Conservation (phyloP, 371 early-diverging fungal species). For the Coemansia sp. region DNA sequence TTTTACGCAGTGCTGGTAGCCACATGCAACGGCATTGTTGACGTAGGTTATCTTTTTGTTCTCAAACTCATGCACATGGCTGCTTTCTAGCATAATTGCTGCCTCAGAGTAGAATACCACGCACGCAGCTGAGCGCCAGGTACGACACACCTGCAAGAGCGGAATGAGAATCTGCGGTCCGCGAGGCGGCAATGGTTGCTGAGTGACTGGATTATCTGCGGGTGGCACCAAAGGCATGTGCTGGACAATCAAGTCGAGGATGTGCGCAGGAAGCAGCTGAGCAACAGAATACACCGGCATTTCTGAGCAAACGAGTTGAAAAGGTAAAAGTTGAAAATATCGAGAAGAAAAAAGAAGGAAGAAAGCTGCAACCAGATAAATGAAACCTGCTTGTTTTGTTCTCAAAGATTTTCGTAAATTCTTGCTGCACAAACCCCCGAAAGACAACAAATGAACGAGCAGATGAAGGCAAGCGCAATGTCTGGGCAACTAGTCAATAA, state of each 20-base stretch:
- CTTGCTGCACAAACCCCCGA: too few relatives aligned
- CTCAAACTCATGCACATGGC: not conserved
- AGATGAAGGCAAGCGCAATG: too few relatives aligned
- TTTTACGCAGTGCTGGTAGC: not conserved
- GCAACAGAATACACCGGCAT: not conserved
- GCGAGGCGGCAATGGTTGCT: not conserved
- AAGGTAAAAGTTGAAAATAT: too few relatives aligned
- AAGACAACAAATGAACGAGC: too few relatives aligned
- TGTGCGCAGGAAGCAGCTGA: not conserved
- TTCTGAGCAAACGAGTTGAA: not conserved
- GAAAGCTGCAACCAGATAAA: too few relatives aligned
- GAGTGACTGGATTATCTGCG: not conserved
- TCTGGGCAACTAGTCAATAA: too few relatives aligned
- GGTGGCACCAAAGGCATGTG: not conserved
- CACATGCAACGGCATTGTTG: not conserved
- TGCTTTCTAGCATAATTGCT: not conserved
- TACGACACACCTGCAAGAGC: not conserved
- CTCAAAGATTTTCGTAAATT: too few relatives aligned
- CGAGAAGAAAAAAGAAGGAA: too few relatives aligned
- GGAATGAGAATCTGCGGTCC: not conserved
- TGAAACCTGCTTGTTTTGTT: too few relatives aligned
- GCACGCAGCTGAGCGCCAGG: not conserved
- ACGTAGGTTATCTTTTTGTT: not conserved
- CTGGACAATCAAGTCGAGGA: not conserved
- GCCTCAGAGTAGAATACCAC: not conserved